A percentile compares a stretch with the other conserved stretches of the same genome.
phyloP scores from a whole-genome alignment of 257 asterid genomes.

The Rehmannia glutinosa region DNA sequence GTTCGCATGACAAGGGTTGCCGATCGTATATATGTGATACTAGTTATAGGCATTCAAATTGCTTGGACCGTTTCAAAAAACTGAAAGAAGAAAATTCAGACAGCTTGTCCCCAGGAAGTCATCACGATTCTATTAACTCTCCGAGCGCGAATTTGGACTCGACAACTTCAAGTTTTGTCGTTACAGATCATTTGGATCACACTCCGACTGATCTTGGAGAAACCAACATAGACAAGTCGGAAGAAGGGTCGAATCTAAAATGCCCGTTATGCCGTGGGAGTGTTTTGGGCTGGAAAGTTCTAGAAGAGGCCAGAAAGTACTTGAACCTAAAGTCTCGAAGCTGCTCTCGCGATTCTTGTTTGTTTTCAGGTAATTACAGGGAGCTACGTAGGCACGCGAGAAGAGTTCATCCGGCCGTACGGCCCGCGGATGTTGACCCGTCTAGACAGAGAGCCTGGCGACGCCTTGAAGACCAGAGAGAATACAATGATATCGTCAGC shows the following conservation, averaged over 20 bases:
- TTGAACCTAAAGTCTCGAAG: constrained; percentile 65
- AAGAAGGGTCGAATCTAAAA: constrained; percentile 39
- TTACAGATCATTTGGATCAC: too few species aligned
- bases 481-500: constrained; percentile 72
- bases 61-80: constrained; percentile 82
- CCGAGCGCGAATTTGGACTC: constrained; percentile 19
- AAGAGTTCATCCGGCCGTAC: constrained; percentile 71
- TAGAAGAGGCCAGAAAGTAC: constrained; percentile 72
- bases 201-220: constrained; percentile 36
- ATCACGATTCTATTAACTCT: not conserved
- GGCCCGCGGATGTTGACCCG: constrained; percentile 85
- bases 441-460: constrained; percentile 77
- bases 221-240: constrained; percentile 28
- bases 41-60: constrained; percentile 86
- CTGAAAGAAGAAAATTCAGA: constrained; percentile 50
- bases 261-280: constrained; percentile 91
- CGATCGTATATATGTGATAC: constrained; percentile 90
- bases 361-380: constrained; percentile 62
- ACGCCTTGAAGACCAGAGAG: constrained; percentile 69
- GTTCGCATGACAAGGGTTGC: constrained; percentile 84
- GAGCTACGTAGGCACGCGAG: constrained; percentile 84
- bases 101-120: not conserved
- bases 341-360: constrained; percentile 80
- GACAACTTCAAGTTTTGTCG: too few species aligned
- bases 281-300: constrained; percentile 74